phyloP scores from a whole-genome alignment of 164 flowering plant genomes.

The Santalum album region DNA sequence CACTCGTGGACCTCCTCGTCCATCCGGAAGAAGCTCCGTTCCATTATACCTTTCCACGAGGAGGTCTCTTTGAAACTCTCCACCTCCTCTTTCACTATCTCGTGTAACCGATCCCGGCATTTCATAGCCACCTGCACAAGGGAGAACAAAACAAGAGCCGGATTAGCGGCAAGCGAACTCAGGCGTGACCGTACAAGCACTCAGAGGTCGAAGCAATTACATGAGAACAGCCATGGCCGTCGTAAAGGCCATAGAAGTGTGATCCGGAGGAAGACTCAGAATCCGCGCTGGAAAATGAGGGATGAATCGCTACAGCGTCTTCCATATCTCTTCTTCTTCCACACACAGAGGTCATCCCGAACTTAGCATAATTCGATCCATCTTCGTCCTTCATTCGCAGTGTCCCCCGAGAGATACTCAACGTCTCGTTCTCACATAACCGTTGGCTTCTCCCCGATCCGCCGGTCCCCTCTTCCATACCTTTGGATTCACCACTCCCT shows the following conservation, averaged over 20 bases:
- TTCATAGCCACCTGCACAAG: not conserved
- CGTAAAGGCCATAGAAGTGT: too few species aligned
- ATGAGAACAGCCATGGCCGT: too few species aligned
- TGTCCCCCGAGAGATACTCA: too few species aligned
- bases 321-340: not conserved
- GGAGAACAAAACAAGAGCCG: too few species aligned
- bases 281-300: not conserved
- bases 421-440: too few species aligned
- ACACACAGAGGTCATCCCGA: not conserved
- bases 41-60: not conserved
- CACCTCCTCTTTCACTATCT: not conserved
- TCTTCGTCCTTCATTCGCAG: too few species aligned
- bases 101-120: constrained; percentile 1
- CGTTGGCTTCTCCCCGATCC: not conserved
- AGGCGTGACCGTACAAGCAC: too few species aligned
- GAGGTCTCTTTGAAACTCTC: not conserved
- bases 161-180: too few species aligned
- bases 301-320: not conserved
- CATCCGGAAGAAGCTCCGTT: not conserved
- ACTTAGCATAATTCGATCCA: not conserved
- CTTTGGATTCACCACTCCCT: not conserved
- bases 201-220: too few species aligned
- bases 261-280: too few species aligned
- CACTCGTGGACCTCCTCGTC: not conserved
- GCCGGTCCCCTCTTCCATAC: not conserved